These are phyloP conservation scores for Chlorella sp. DNA, from an alignment of 139 green algal genomes.

Conservation along the genomic window DNA sequence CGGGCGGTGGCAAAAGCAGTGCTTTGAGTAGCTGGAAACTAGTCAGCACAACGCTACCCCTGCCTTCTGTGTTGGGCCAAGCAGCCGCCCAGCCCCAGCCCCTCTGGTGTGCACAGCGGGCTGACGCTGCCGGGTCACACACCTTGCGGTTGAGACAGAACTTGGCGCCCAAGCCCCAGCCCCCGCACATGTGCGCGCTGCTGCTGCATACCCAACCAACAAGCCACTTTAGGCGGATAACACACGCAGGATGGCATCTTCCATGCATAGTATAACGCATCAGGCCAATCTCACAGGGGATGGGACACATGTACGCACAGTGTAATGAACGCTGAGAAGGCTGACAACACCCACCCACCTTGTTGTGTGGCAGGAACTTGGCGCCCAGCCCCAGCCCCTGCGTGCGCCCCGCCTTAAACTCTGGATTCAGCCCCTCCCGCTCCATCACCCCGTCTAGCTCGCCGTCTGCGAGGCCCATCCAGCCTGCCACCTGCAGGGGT, in stretches of 20 bases:
- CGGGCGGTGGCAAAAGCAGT: neutral
- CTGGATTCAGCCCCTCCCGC: slow-evolving; percentile 25
- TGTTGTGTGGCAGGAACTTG: slow-evolving; percentile 35
- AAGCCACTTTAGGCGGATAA: too few species aligned
- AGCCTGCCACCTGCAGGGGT: slow-evolving; percentile 27
- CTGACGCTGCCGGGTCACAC: too few species aligned
- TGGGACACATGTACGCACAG: too few species aligned
- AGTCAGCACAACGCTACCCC: too few species aligned
- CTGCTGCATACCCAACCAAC: neutral
- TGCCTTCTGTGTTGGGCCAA: neutral
- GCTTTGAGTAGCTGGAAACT: neutral
- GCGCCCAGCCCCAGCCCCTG: slow-evolving; percentile 36
- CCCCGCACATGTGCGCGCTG: neutral
- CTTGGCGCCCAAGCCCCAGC: too few species aligned
- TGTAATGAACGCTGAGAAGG: neutral
- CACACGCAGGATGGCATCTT: too few species aligned
- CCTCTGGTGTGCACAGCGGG: too few species aligned
- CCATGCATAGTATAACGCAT: too few species aligned
- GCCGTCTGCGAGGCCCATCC: slow-evolving; percentile 25
- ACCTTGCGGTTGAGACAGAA: too few species aligned
- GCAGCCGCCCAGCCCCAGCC: neutral
- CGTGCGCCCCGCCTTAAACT: slow-evolving; percentile 9
- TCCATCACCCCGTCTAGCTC: slow-evolving; percentile 33
- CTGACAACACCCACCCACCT: slow-evolving; percentile 2
- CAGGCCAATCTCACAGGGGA: too few species aligned